A percentile compares a stretch with the other conserved stretches of the same genome.
phyloP scores from a whole-genome alignment of 345 rosid species.

The Eucalyptus pauciflora region DNA sequence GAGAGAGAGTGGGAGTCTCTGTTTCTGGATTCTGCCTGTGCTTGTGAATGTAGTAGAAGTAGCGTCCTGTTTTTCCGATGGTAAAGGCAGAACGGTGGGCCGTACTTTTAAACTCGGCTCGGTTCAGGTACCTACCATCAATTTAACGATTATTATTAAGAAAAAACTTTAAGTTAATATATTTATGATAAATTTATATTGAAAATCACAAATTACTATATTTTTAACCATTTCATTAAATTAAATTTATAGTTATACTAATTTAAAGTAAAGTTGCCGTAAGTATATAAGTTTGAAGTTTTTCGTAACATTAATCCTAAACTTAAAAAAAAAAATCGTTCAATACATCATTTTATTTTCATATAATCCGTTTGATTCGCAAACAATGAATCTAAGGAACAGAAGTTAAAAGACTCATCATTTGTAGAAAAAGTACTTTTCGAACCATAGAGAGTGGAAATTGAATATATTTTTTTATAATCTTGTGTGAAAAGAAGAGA shows the following conservation, averaged over 20 bases:
- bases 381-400: neutral
- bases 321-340: neutral
- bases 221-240: too few relatives aligned
- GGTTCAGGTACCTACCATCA: too few relatives aligned
- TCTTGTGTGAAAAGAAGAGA: neutral
- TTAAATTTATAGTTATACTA: accelerated
- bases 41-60: neutral
- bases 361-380: too few relatives aligned
- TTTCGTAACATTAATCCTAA: too few relatives aligned
- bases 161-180: too few relatives aligned
- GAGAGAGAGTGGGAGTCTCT: neutral
- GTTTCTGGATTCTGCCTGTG: neutral
- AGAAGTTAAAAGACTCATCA: neutral
- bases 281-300: accelerated
- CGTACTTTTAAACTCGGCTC: neutral
- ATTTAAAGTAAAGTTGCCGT: accelerated
- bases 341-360: neutral
- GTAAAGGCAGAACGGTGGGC: neutral
- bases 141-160: too few relatives aligned
- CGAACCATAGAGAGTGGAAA: neutral
- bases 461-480: neutral
- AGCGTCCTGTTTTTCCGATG: neutral
- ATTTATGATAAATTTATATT: too few relatives aligned
- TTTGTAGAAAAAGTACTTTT: neutral
- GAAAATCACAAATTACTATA: too few relatives aligned